Conservation (phyloP, 768 basidiomycete species). For the Mycena sanguinolenta region DNA sequence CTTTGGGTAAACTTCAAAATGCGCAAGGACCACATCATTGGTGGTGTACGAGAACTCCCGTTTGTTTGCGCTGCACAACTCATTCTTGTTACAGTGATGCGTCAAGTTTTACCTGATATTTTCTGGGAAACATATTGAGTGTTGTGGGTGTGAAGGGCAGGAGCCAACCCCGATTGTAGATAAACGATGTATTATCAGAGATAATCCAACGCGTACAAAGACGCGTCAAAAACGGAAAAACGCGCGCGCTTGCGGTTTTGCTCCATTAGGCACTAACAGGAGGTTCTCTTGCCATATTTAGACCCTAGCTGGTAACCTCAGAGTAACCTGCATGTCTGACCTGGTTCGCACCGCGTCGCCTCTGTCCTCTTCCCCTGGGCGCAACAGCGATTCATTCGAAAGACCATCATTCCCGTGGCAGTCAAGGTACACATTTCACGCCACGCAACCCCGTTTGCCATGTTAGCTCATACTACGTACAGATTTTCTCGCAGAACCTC, state of each 20-base stretch:
- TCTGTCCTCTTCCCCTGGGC: slow-evolving; percentile 60
- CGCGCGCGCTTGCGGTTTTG: not conserved
- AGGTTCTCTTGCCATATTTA: slow-evolving; percentile 16
- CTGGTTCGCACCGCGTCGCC: slow-evolving; percentile 53
- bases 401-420: slow-evolving; percentile 75
- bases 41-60: slow-evolving; percentile 64
- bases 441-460: slow-evolving; percentile 20
- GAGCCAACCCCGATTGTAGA: not conserved
- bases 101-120: slow-evolving; percentile 75
- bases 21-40: slow-evolving; percentile 80
- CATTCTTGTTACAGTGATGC: slow-evolving; percentile 70
- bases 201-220: not conserved
- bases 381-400: slow-evolving; percentile 57
- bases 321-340: slow-evolving; percentile 55
- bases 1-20: slow-evolving; percentile 75
- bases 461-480: slow-evolving; percentile 45
- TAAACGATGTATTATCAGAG: not conserved
- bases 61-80: slow-evolving; percentile 13
- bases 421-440: slow-evolving; percentile 26
- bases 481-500: slow-evolving; percentile 36
- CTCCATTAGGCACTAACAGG: slow-evolving; percentile 11
- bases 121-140: slow-evolving; percentile 84
- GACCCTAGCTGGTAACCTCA: slow-evolving; percentile 21
- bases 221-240: no score
- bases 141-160: not conserved